Evolutionary conservation across 768 basidiomycete genomes (phyloP).

Genomic region (Vararia minispora): DNA sequence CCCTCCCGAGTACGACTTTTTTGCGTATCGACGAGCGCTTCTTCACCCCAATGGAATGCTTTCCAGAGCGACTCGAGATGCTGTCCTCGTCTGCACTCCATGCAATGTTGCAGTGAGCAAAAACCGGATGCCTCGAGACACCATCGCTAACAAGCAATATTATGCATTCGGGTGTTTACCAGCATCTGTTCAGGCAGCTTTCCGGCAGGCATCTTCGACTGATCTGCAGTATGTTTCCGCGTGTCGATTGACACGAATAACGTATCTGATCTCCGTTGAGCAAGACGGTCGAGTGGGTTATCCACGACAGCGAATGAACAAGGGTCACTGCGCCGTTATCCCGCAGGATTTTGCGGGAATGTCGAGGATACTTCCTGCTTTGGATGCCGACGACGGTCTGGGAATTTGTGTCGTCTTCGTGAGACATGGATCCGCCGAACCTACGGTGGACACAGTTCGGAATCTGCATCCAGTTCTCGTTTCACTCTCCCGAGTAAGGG

Average conservation of each 20-base stretch:
- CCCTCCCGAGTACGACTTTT: neutral
- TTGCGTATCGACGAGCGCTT: neutral
- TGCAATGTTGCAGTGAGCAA: neutral
- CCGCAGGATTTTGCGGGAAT: neutral
- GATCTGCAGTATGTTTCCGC: neutral
- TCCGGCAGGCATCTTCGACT: neutral
- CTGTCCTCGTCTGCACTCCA: neutral
- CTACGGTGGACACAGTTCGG: neutral
- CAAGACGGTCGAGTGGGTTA: neutral
- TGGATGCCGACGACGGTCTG: neutral
- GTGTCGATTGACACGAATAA: neutral
- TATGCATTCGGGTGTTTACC: neutral
- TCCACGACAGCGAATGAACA: neutral
- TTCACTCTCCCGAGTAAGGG: neutral
- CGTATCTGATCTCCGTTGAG: neutral
- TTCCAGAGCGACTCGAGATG: too few relatives aligned
- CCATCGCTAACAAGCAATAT: slow-evolving; percentile 3
- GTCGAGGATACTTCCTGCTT: neutral
- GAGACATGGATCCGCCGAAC: too few relatives aligned
- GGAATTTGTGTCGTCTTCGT: neutral
- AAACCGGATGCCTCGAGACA: neutral
- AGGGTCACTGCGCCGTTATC: neutral
- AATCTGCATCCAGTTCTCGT: neutral
- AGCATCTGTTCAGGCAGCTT: neutral
- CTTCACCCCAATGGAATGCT: neutral